Conservation (phyloP, 306 rosid species). For the Pueraria montana region DNA sequence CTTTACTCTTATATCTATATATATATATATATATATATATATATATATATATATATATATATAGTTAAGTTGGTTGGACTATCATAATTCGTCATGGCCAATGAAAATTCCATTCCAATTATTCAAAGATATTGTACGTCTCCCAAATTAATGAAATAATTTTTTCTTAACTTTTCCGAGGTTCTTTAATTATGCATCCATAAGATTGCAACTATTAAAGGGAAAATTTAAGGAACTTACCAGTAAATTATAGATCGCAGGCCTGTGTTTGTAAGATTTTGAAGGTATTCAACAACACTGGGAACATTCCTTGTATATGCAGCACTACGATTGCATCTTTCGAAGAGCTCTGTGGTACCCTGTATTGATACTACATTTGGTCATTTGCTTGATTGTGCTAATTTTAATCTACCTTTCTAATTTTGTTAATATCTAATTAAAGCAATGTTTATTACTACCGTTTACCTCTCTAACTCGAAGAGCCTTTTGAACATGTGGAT, state of each 20-base stretch:
- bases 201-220: neutral
- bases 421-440: neutral
- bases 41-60: too few relatives aligned
- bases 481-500: slow-evolving; percentile 33
- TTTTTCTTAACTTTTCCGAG: too few relatives aligned
- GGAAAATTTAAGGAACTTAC: slow-evolving; percentile 3
- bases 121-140: neutral
- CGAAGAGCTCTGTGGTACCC: slow-evolving; percentile 40
- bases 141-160: neutral
- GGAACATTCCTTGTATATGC: neutral
- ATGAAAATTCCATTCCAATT: neutral
- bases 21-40: too few relatives aligned
- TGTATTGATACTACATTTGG: neutral
- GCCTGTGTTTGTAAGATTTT: slow-evolving; percentile 8
- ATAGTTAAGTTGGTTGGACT: neutral
- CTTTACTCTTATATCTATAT: too few relatives aligned
- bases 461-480: slow-evolving; percentile 48
- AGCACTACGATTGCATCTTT: neutral
- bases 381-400: too few relatives aligned
- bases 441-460: neutral
- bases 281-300: slow-evolving; percentile 47
- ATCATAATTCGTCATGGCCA: neutral
- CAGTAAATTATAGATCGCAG: slow-evolving; percentile 43
- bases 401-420: neutral
- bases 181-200: neutral